Evolutionary conservation across 2,329 filamentous ascomycete species (phyloP), one percentile per base, ranked within the genome.

Genomic region (Phialophora tarda): DNA sequence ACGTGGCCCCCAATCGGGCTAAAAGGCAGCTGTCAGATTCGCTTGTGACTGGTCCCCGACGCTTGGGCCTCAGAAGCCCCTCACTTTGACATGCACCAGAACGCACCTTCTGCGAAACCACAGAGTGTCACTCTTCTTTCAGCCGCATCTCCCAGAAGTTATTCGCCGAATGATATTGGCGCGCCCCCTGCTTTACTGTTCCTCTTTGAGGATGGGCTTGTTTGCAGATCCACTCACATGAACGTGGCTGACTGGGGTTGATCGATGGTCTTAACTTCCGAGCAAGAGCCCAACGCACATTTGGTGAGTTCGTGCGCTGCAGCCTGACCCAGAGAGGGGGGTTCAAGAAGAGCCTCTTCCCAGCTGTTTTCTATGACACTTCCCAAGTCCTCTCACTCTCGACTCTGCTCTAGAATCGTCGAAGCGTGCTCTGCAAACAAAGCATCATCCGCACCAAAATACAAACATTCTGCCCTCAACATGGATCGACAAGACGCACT

Each of bases 191-290:
- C 30, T 59, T 44, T 28, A 30, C 38, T 26, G 24, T 59, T 56
- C 28, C 61, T 34, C 12, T 23, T 59, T 41, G 21, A 23, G 48
- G 48, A 30, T 34, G 14, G 44, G 56, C 34, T 30, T 23, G 10
- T 28, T 30, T 59, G 23, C 44, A 24, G 53, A 34, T 59, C 54
- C 59, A 63, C 62, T 47, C 32, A 41, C 24, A 50, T 63, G 38
- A 51, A 48, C 62, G 61, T 70, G 68, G 65, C 68, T 70, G 56
- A 68, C 65, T 67, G 63, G 62, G 62, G 48, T 48, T 57, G 57
- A 48, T 59, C 65, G 53, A 63, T 64, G 66, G 57, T 54, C 67
- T 58, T 63, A 48, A 65, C 24, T 30, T 55, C 53, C 1, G 53
- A 55, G 28, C 28, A 23, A 5, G 28, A 21, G 53, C 28, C 28